Base-by-base conservation (phyloP, 805 yeast genomes). In the Yueomyces sinensis region DNA sequence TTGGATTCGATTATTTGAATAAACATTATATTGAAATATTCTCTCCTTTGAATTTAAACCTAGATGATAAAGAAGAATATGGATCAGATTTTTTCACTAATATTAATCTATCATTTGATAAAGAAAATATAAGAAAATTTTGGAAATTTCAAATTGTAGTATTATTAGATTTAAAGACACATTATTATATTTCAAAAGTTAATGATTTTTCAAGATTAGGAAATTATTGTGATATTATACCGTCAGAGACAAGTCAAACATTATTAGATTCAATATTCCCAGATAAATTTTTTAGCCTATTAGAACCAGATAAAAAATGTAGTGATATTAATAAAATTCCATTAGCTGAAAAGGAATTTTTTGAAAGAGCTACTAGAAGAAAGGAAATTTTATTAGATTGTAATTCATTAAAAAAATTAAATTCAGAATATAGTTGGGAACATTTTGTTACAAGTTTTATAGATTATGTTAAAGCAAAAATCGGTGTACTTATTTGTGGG, bases 131-230 rank as follows among this genome's bases (percentile, higher is more conserved):
- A 29, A 54, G 84, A 4, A 72, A 76, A 45, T 61, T 91, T 29
- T 61, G 84, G 38, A 86, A 86, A 52, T 72, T 81, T 9, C 95
- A 83, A 45, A 86, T 91, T 0, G 74, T 72, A 11, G 58, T 91
- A 33, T 84, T 68, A 45, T 63, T 91, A 28, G 96, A 91, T 45
- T 66, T 91, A 52, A 91, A 91, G 54, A 91, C 98, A 0, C 98
- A 91, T 56, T 95, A 95, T 0, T 91, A 75, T 50, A 86, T 91
- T 16, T 78, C 95, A 1, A 95, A 94, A 0, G 56, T 87, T 39
- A 82, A 79, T 48, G 65, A 44, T 4, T 29, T 18, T 23, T 13
- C 13, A 6, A 9, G 15, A 13, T 25, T 25, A 25, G 37, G 38
- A 13, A 41, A 35, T 17, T 43, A 33, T 14, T 20, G 30, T 11